Conservation (phyloP, 106 monocot genomes). For the Xerophyta viscosa region DNA sequence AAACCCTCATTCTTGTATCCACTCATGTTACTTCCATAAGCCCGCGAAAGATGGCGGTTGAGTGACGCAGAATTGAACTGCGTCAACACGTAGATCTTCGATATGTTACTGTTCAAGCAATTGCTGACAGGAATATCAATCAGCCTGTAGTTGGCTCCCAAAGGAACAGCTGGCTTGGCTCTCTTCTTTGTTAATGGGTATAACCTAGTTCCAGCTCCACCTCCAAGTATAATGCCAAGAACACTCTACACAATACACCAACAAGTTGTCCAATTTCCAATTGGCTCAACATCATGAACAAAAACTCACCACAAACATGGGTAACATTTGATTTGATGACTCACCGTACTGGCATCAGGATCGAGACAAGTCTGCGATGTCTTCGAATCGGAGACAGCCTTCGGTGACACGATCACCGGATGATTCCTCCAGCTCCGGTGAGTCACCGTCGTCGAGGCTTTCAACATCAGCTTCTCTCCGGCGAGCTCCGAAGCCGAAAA, state of each 20-base stretch:
- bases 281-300: not conserved
- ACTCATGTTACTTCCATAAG: slow-evolving; percentile 82
- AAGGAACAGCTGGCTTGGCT: slow-evolving; percentile 93
- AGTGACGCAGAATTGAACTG: slow-evolving; percentile 99
- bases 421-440: slow-evolving; percentile 1
- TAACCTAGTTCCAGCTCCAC: slow-evolving; percentile 89
- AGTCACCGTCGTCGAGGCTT: not conserved
- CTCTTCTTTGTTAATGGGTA: slow-evolving; percentile 97
- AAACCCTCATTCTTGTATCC: slow-evolving; percentile 97
- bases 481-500: slow-evolving; percentile 10
- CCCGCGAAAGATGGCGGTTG: slow-evolving; percentile 92
- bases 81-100: slow-evolving; percentile 93
- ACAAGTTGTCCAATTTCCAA: not conserved
- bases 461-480: slow-evolving; percentile 17
- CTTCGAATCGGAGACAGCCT: slow-evolving; percentile 69
- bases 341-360: slow-evolving; percentile 73
- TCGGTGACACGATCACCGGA: slow-evolving; percentile 39
- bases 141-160: slow-evolving; percentile 91
- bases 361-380: slow-evolving; percentile 74
- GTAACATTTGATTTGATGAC: not conserved
- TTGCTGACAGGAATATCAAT: slow-evolving; percentile 99
- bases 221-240: slow-evolving; percentile 90
- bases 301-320: not conserved
- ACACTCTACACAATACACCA: slow-evolving; percentile 57
- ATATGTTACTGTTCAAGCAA: slow-evolving; percentile 92